These are phyloP conservation scores for Sporothrix curviconia DNA, from an alignment of 2,329 filamentous ascomycete genomes.

Conservation along the genomic window DNA sequence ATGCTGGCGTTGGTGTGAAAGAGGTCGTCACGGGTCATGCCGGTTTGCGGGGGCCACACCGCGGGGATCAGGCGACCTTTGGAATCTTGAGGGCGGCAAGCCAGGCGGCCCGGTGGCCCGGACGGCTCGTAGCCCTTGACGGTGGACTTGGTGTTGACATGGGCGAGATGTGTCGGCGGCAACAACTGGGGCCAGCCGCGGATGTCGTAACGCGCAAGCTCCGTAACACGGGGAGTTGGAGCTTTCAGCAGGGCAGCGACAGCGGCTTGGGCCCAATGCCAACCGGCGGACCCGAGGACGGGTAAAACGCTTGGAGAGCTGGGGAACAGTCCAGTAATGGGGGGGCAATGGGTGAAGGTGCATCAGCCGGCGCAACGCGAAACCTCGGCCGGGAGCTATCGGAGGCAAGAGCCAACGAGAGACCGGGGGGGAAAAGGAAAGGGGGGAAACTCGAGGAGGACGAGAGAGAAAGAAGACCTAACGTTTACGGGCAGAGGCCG, in stretches of 20 bases:
- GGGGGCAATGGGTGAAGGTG: not conserved
- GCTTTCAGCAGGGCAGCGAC: slow-evolving; percentile 96
- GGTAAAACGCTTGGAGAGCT: slow-evolving; percentile 98
- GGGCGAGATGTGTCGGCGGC: slow-evolving; percentile 93
- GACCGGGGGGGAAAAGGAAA: slow-evolving; percentile 18
- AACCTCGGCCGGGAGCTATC: slow-evolving; percentile 10
- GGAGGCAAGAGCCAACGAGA: slow-evolving; percentile 1
- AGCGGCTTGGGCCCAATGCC: slow-evolving; percentile 98
- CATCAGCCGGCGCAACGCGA: slow-evolving; percentile 1
- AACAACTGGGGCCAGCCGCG: slow-evolving; percentile 86
- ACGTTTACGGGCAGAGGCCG: slow-evolving; percentile 71
- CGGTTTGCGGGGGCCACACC: slow-evolving; percentile 96
- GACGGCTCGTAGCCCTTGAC: slow-evolving; percentile 85
- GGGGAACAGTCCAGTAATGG: slow-evolving; percentile 14
- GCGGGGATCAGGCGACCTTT: slow-evolving; percentile 97
- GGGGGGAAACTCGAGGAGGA: slow-evolving; percentile 6
- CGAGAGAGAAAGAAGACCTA: slow-evolving; percentile 28
- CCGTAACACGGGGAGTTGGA: slow-evolving; percentile 89
- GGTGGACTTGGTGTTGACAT: slow-evolving; percentile 98
- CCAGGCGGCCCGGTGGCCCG: slow-evolving; percentile 67
- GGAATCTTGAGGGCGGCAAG: slow-evolving; percentile 73
- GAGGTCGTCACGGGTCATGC: slow-evolving; percentile 99
- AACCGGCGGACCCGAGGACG: slow-evolving; percentile 91
- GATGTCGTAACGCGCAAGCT: slow-evolving; percentile 98
- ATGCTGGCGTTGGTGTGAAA: slow-evolving; percentile 99